Evolutionary conservation across 2,329 filamentous ascomycete species (phyloP).

Genomic region (Cryphonectria naterciae): DNA sequence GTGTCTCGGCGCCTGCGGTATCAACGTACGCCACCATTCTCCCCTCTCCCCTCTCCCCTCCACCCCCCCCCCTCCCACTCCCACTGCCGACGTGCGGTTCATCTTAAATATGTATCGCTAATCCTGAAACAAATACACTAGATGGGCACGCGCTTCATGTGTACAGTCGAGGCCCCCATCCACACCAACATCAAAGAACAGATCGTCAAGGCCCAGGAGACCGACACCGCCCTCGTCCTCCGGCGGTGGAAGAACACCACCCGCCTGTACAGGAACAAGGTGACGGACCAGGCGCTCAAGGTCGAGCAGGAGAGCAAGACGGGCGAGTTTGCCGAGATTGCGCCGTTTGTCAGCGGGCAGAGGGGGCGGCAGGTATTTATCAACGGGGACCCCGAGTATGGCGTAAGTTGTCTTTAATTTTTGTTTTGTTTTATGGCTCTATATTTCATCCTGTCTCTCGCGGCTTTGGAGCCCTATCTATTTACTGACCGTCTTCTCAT

Average conservation of each 20-base stretch:
- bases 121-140: not conserved
- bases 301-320: conserved; percentile 81
- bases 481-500: not conserved
- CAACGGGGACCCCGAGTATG: conserved; percentile 87
- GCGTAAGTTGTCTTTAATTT: conserved; percentile 60
- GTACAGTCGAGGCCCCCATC: conserved; percentile 89
- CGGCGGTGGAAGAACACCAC: conserved; percentile 92
- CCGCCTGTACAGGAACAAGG: conserved; percentile 87
- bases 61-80: not conserved
- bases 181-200: conserved; percentile 92
- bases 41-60: no score
- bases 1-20: conserved; percentile 84
- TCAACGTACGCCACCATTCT: conserved; percentile 59
- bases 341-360: conserved; percentile 86
- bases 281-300: conserved; percentile 77
- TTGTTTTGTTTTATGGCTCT: not conserved
- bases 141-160: conserved; percentile 98
- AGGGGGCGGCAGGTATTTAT: conserved; percentile 88
- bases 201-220: conserved; percentile 87
- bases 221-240: conserved; percentile 86
- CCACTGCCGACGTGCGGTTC: no score
- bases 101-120: not conserved
- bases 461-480: not conserved
- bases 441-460: not conserved
- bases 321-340: conserved; percentile 88